Evolutionary conservation across 306 rosid species (phyloP).

Genomic region (Vigna nakashimae): DNA sequence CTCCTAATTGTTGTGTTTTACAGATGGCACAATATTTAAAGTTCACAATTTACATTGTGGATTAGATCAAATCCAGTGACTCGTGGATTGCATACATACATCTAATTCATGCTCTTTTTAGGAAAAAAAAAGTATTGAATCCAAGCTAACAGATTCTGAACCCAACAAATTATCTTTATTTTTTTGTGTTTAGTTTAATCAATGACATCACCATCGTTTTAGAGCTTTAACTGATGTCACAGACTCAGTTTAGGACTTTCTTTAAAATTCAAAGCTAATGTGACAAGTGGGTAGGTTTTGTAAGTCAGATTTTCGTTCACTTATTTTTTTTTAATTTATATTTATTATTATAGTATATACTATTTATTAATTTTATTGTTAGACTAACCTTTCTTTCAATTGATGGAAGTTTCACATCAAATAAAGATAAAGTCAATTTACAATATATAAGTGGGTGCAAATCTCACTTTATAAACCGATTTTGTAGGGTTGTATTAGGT

Average conservation of each 20-base stretch:
- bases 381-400: no score
- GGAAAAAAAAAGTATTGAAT: background rate
- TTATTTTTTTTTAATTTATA: no score
- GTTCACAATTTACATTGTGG: slow-evolving; percentile 34
- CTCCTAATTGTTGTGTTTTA: slow-evolving; percentile 21
- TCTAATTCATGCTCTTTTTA: background rate
- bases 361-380: no score
- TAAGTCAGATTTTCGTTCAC: background rate
- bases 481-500: no score
- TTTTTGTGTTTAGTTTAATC: slow-evolving; percentile 47
- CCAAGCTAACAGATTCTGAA: slow-evolving; percentile 45
- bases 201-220: slow-evolving; percentile 48
- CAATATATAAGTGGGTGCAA: no score
- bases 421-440: no score
- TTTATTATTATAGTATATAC: no score
- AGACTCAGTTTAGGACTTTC: slow-evolving; percentile 18
- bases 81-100: slow-evolving; percentile 46
- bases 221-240: slow-evolving; percentile 23
- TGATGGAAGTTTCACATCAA: no score
- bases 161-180: slow-evolving; percentile 51
- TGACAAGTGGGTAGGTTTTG: background rate
- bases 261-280: slow-evolving; percentile 6
- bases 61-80: slow-evolving; percentile 49
- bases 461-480: no score
- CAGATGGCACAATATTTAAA: slow-evolving; percentile 41